Conservation (phyloP, 345 rosid species). For the Salix dunnii region DNA sequence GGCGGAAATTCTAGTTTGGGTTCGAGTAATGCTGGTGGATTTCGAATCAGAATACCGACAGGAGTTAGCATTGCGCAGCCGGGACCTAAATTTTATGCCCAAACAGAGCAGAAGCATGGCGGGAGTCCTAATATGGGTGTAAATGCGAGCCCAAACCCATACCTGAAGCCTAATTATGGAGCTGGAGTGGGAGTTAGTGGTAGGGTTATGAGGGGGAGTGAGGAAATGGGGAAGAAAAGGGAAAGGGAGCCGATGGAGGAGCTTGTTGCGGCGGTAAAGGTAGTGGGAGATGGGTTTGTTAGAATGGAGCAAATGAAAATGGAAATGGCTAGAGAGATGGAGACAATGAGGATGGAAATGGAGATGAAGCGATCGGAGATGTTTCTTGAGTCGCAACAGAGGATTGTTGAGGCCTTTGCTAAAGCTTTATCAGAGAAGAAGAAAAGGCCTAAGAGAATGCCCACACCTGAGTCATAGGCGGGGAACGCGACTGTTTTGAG, state of each 20-base stretch:
- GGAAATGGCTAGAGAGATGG: conserved; percentile 87
- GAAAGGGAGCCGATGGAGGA: conserved; percentile 55
- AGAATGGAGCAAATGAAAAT: conserved; percentile 86
- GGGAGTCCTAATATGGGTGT: conserved; percentile 22
- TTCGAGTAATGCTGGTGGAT: conserved; percentile 35
- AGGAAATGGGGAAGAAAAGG: conserved; percentile 39
- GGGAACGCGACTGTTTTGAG: neutral
- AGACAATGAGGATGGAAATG: conserved; percentile 81
- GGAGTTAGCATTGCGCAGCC: conserved; percentile 79
- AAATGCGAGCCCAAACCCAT: neutral
- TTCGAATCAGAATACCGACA: conserved; percentile 73
- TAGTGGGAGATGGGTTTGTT: conserved; percentile 79
- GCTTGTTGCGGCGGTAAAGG: conserved; percentile 74
- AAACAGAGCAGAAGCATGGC: neutral
- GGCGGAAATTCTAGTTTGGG: neutral
- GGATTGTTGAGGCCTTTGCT: conserved; percentile 70
- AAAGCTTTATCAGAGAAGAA: conserved; percentile 57
- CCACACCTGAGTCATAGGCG: neutral
- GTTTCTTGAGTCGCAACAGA: conserved; percentile 82
- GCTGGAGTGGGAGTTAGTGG: conserved; percentile 18
- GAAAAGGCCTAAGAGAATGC: conserved; percentile 23
- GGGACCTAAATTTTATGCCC: conserved; percentile 33
- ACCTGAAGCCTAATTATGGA: conserved; percentile 17
- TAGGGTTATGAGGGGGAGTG: conserved; percentile 35
- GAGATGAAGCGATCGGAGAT: conserved; percentile 86